These are phyloP conservation scores for Anthracocystis setariae DNA, from an alignment of 1,284 basidiomycete genomes.

Conservation along the genomic window DNA sequence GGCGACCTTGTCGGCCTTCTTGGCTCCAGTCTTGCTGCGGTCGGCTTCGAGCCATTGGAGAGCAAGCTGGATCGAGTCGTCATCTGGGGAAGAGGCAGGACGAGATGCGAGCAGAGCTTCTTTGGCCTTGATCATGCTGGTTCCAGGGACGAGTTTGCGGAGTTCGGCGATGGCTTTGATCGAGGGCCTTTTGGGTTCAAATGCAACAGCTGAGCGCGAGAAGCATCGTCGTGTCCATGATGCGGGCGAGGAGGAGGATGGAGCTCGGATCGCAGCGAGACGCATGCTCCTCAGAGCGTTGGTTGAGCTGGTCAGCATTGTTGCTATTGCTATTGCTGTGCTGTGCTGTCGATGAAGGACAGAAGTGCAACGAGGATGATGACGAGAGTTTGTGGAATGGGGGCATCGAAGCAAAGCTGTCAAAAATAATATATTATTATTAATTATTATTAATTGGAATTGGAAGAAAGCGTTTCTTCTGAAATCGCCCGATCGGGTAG, in stretches of 20 bases:
- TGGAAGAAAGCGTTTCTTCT: neutral
- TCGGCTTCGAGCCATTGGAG: constrained; percentile 84
- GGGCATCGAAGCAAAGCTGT: neutral
- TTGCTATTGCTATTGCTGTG: too few relatives aligned
- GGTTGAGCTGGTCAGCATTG: constrained; percentile 8
- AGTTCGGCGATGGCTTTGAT: constrained; percentile 85
- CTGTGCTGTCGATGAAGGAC: too few relatives aligned
- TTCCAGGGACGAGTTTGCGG: constrained; percentile 77
- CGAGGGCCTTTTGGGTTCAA: constrained; percentile 64
- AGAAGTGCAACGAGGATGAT: neutral
- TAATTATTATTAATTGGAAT: too few relatives aligned
- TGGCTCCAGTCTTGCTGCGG: constrained; percentile 76
- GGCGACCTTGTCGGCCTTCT: constrained; percentile 84
- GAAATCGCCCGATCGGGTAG: neutral
- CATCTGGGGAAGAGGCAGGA: constrained; percentile 54
- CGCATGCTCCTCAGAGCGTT: constrained; percentile 13
- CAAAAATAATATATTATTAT: too few relatives aligned
- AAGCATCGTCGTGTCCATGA: constrained; percentile 7
- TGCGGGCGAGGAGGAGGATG: neutral
- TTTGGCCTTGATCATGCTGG: constrained; percentile 85
- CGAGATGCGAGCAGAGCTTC: constrained; percentile 80
- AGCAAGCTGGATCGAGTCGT: constrained; percentile 80
- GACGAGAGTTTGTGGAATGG: neutral
- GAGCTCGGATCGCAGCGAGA: neutral
- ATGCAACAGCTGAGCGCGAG: constrained; percentile 7